These are phyloP conservation scores for Galerina sulciceps DNA, from an alignment of 768 basidiomycete genomes.

Conservation along the genomic window DNA sequence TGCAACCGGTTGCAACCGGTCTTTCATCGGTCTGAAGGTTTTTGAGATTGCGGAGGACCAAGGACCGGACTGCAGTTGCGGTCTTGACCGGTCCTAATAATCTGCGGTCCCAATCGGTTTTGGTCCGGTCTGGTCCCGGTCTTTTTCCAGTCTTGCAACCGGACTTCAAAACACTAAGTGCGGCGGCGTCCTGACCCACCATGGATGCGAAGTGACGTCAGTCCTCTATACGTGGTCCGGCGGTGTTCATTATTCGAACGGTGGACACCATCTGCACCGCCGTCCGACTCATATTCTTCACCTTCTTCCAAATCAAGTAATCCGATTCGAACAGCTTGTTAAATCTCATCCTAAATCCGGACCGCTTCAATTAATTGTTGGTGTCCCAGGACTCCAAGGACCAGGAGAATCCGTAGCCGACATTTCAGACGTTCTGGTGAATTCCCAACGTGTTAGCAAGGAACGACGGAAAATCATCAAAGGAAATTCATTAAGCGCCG, in stretches of 20 bases:
- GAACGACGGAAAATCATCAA: slow-evolving; percentile 8
- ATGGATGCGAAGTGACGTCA: too few species aligned
- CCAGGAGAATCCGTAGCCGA: slow-evolving; percentile 27
- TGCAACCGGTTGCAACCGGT: too few species aligned
- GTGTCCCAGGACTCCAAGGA: slow-evolving; percentile 21
- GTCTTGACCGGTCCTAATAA: too few species aligned
- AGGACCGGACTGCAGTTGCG: too few species aligned
- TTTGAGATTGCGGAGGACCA: too few species aligned
- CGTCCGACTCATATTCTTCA: slow-evolving; percentile 17
- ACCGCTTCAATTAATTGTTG: slow-evolving; percentile 22
- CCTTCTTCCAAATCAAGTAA: slow-evolving; percentile 2
- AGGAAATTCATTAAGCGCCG: not conserved
- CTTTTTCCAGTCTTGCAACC: too few species aligned
- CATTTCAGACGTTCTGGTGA: slow-evolving; percentile 22
- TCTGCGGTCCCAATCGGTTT: too few species aligned
- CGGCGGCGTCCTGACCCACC: too few species aligned
- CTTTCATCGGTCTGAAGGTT: too few species aligned
- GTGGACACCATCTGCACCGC: not conserved
- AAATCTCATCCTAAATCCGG: slow-evolving; percentile 14
- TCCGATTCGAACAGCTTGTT: slow-evolving; percentile 13
- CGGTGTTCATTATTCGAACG: slow-evolving; percentile 5
- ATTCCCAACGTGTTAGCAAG: slow-evolving; percentile 19
- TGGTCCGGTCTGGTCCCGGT: too few species aligned
- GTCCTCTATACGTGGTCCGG: not conserved
- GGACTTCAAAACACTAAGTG: too few species aligned